Evolutionary conservation across 148 eudicot species (phyloP), one percentile per base, ranked within the genome.

Genomic region (Chenopodium formosanum): DNA sequence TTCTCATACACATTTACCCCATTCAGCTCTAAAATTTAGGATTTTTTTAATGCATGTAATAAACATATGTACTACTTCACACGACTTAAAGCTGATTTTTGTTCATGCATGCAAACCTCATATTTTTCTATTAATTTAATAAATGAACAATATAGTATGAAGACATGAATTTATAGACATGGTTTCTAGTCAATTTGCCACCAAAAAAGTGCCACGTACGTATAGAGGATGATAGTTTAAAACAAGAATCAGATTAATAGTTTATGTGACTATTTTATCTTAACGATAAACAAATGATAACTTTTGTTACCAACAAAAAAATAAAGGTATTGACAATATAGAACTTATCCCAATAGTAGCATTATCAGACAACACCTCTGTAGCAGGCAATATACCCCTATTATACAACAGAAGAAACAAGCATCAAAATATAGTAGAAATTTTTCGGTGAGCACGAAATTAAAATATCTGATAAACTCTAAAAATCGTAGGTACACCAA

Each of bases 381-480:
- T 79, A 56, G 99, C 98, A 70, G 98, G 89, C 89, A 94, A 86
- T 84, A 94, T 88, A 75, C 99, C 99, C 88, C 99, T 96, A 92
- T 85, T 23, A 75, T 20, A 67, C 53, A 81, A 65, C 77, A 78
- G 29, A 73, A 58, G 68, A 48, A 75, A 48, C 46, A 53, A 27
- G 20, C 63, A 81, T 31, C 44, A 37, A 40, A 6, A 69, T 48
- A 60, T 46, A 63, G 27, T 67, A 56, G 71, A 70, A 23, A 25
- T 10, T 8, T 23, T 19, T 40, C 27, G 40, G 13, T 46, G 17
- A 70, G 7, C 17, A 78, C 7, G 37, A 34, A 79, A 31, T 31
- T 31, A 67, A 27, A 47, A 2, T 79, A 76, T 31, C 14, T 19
- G 31, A 37, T 56, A 20, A 67, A 4, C 17, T 22, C 37, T 67